Evolutionary conservation across 257 asterid species (phyloP).

Genomic region (Coffea eugenioides): DNA sequence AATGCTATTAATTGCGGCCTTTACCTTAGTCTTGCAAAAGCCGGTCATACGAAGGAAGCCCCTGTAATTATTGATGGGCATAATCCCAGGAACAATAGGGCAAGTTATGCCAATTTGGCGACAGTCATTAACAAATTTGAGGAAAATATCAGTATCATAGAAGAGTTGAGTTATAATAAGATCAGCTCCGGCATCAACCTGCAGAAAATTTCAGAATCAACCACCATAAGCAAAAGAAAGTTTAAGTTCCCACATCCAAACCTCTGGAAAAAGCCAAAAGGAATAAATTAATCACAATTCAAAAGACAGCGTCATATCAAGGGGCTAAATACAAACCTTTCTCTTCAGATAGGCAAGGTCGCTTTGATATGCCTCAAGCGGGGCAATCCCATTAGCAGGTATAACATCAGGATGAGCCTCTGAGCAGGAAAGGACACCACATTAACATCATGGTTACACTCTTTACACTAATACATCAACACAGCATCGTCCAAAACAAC

Average conservation of each 20-base stretch:
- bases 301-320: background rate
- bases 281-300: background rate
- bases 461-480: background rate
- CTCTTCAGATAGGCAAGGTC: constrained; percentile 91
- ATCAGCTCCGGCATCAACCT: constrained; percentile 99
- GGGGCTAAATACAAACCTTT: constrained; percentile 32
- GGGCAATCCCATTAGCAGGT: constrained; percentile 55
- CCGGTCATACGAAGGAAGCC: constrained; percentile 99
- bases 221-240: background rate
- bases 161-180: constrained; percentile 91
- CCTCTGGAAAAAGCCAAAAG: background rate
- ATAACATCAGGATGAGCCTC: constrained; percentile 98
- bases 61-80: constrained; percentile 97
- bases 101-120: constrained; percentile 90
- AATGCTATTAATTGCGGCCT: background rate
- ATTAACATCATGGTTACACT: background rate
- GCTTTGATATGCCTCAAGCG: constrained; percentile 64
- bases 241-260: background rate
- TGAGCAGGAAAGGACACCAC: constrained; percentile 26
- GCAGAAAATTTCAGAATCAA: constrained; percentile 16
- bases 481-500: background rate
- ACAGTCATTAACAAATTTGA: constrained; percentile 88
- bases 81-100: constrained; percentile 97
- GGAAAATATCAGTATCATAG: constrained; percentile 91
- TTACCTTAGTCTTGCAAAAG: constrained; percentile 96